phyloP scores from a whole-genome alignment of 306 rosid species.

The apple (Malus domestica) region DNA sequence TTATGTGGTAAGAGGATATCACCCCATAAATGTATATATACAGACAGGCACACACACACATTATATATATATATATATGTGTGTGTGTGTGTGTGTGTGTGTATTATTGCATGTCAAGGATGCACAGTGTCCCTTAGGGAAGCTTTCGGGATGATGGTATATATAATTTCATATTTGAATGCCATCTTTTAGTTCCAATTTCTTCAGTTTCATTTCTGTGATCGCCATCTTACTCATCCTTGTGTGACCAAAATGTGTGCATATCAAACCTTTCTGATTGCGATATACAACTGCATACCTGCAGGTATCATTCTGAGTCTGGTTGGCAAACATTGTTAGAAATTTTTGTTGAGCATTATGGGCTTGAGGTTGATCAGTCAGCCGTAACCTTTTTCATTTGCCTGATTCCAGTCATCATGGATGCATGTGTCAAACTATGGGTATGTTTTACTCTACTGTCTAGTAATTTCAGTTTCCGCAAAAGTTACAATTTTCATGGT shows the following conservation, averaged over 20 bases:
- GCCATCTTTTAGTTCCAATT: neutral
- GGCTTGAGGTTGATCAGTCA: conserved; percentile 69
- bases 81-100: too few relatives aligned
- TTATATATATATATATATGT: too few relatives aligned
- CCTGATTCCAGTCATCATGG: conserved; percentile 73
- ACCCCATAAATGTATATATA: neutral
- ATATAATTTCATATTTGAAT: neutral
- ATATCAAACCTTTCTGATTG: neutral
- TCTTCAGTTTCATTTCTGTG: neutral
- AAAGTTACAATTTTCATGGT: neutral
- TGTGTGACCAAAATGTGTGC: neutral
- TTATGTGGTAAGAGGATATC: neutral
- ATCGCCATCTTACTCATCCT: neutral
- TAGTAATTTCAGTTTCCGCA: neutral
- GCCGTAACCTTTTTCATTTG: conserved; percentile 70
- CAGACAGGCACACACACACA: neutral
- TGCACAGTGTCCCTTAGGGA: neutral
- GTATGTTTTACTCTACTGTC: conserved; percentile 32
- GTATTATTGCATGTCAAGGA: neutral
- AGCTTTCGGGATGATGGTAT: neutral
- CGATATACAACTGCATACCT: neutral
- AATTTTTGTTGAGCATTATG: conserved; percentile 80
- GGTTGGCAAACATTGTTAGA: conserved; percentile 93
- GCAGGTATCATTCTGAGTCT: conserved; percentile 98
- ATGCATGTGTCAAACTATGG: conserved; percentile 94